Base-by-base conservation (phyloP, 2,329 filamentous ascomycete species). In the Metarhizium anisopliae region DNA sequence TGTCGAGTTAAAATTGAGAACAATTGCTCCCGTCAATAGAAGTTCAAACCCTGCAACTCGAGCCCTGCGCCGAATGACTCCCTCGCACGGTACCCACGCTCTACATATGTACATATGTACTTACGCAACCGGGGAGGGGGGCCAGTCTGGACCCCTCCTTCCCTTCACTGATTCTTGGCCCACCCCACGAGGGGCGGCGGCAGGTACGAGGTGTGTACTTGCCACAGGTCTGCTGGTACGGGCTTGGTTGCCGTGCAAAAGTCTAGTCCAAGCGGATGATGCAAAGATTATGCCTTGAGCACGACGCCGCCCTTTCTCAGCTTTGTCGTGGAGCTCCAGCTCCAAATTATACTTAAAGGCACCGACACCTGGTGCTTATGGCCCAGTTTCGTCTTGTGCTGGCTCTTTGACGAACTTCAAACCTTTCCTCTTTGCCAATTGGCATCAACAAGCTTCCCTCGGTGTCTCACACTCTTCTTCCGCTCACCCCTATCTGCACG, bases 181-280 rank as follows among this genome's bases (percentile, higher is more conserved):
- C 58, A 51, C 55, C 55, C 51, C 55, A 52, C 55, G 53, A 53
- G 57, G 55, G 54, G 52, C 55, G 51, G 54, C 53, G 55, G 51
- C 53, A 57, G 57, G 59, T 55, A 58, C 59, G 55, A 60, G 59
- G 52, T 36, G 59, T 59, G 55, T 56, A 57, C 52, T 55, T 56
- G 50, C 29, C 32, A 42, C 50, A 25, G 25, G 38, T 52, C 45
- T 53, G 53, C 51, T 55, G 49, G 51, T 49, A 56, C 52, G 20
- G 55, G 43, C 30, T 43, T 50, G 40, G 50, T 50, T 56, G 52
- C 54, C 42, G 50, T 52, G 54, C 54, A 56, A 55, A 52, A n/a
- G 42, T 40, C 30, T 32, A 54, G 45, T 25, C 50, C 43, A 54
- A 42, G 52, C 49, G 32, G 40, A 51, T 56, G 52, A 54, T 56